Conservation (phyloP, 2,329 filamentous ascomycete species). For the Paecilomyces sp. region DNA sequence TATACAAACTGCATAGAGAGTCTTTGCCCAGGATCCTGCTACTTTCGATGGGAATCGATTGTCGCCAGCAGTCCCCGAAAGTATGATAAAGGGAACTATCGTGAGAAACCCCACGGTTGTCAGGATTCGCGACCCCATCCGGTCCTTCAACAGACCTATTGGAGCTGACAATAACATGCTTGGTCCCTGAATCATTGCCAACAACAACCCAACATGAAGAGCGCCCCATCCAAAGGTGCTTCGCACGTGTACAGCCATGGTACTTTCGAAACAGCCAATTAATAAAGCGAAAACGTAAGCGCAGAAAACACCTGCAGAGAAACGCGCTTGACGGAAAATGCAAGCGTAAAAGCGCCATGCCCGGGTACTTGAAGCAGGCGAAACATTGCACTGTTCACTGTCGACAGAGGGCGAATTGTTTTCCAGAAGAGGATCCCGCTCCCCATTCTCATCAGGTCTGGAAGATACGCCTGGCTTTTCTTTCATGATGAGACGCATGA, state of each 20-base stretch:
- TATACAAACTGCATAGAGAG: not conserved
- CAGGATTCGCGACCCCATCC: not conserved
- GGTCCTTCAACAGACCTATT: not conserved
- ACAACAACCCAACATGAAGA: constrained; percentile 5
- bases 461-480: not conserved
- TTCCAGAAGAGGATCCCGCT: not conserved
- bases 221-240: constrained; percentile 7
- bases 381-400: not conserved
- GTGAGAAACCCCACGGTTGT: not conserved
- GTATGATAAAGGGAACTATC: not conserved
- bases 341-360: not conserved
- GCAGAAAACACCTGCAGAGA: constrained; percentile 3
- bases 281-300: constrained; percentile 7
- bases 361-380: too few species aligned
- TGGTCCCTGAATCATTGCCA: not conserved
- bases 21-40: not conserved
- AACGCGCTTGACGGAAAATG: not conserved
- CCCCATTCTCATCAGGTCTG: not conserved
- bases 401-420: not conserved
- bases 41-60: not conserved
- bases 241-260: constrained; percentile 7
- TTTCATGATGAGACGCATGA: not conserved
- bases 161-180: not conserved
- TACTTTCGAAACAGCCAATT: constrained; percentile 7
- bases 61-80: not conserved